Base-by-base conservation (phyloP, 2,329 filamentous ascomycete species). In the Fusarium newnesense region DNA sequence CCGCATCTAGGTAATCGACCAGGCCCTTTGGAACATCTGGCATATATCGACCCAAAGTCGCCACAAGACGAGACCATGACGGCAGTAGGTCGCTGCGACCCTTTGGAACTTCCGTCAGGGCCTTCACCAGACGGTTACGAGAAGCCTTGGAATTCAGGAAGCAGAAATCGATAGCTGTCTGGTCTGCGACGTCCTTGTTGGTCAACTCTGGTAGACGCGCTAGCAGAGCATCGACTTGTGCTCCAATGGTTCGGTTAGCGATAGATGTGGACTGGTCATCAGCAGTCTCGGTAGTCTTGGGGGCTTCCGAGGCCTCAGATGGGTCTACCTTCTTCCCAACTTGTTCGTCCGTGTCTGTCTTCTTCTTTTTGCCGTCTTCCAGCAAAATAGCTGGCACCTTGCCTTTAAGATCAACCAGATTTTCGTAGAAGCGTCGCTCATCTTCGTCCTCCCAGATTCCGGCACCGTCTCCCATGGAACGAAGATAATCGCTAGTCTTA, bases 401-500 rank as follows among this genome's bases (percentile, higher is more conserved):
- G 76, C 97, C 96, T 80, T 97, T 97, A 21, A 99, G 85, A 79
- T 99, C 96, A 18, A 97, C 93, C 16, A 99, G 83, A 73, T 98
- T 98, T 85, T 99, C 96, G 83, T 99, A 99, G 81, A 99, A 99
- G 69, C 96, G 93, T 67, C 96, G 91, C 83, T 99, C 96, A 61
- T 99, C 96, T 79, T 99, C 96, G 77, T 99, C 96, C 84, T 98
- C 95, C 96, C 96, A 99, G 71, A 99, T 98, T 1, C 96, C 96
- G 30, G 95, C 90, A 26, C 95, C 95, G 67, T 98, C 96, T 28
- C 92, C 93, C 80, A 97, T 94, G 18, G 95, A 95, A 42, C 94
- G 93, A 43, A 98, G 86, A 78, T 98, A 98, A 76, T 98, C 96
- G 2, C 94, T 94, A 16, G 95, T 93, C 83, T 98, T 98, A 76